Percentiles rank a stretch among this genome's conserved stretches.
These are phyloP conservation scores for Tetragonia tetragonoides DNA, from an alignment of 148 eudicot genomes.

Conservation along the genomic window DNA sequence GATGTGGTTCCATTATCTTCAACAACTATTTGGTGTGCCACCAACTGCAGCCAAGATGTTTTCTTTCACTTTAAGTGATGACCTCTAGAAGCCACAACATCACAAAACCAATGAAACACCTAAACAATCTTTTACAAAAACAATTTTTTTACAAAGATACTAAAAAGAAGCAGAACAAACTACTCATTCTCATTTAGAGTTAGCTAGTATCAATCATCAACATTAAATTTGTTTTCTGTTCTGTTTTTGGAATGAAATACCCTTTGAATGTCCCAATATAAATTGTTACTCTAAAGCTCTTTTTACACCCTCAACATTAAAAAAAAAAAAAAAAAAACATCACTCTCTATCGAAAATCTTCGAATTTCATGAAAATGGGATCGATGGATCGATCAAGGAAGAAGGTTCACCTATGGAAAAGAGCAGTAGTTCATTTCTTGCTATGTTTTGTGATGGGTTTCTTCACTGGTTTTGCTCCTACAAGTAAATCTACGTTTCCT, in stretches of 20 bases:
- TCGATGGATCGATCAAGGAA: slow-evolving; percentile 68
- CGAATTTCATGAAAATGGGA: slow-evolving; percentile 32
- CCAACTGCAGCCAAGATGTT: slow-evolving; percentile 26
- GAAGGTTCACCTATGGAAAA: slow-evolving; percentile 62
- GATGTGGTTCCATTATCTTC: slow-evolving; percentile 46
- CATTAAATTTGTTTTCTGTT: slow-evolving; percentile 10
- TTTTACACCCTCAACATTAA: neutral
- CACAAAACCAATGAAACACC: slow-evolving; percentile 27
- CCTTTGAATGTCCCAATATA: slow-evolving; percentile 20
- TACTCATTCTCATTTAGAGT: slow-evolving; percentile 21
- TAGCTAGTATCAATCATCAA: slow-evolving; percentile 45
- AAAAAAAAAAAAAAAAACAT: neutral
- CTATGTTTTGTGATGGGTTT: slow-evolving; percentile 85
- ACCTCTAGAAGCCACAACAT: slow-evolving; percentile 47
- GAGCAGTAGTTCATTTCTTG: slow-evolving; percentile 66
- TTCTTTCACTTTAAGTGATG: slow-evolving; percentile 66
- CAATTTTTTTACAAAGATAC: neutral
- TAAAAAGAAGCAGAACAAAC: slow-evolving; percentile 8
- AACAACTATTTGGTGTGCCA: slow-evolving; percentile 88
- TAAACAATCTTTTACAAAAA: neutral
- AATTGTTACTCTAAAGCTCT: slow-evolving; percentile 10
- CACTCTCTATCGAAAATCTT: neutral
- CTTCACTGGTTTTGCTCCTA: slow-evolving; percentile 86
- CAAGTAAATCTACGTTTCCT: slow-evolving; percentile 41
- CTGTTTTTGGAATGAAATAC: neutral